Evolutionary conservation across 169 alveolate species (phyloP).

Genomic region (Haemoproteus tartakovskyi): DNA sequence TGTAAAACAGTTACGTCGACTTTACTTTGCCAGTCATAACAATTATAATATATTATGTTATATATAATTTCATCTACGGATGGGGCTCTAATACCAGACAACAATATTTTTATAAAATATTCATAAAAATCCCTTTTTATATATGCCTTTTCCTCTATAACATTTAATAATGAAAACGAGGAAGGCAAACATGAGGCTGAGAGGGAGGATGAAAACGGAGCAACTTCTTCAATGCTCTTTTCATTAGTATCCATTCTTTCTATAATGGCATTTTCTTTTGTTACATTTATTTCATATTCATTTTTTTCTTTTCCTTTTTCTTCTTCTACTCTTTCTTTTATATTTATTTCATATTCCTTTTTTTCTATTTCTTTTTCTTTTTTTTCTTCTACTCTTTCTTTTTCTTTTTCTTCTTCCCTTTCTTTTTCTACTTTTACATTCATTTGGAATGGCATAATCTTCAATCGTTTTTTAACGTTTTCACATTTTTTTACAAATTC

Average conservation of each 20-base stretch:
- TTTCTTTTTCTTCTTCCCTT: neutral
- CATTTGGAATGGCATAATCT: neutral
- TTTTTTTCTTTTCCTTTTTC: neutral
- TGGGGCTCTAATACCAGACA: constrained; percentile 46
- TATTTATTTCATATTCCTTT: neutral
- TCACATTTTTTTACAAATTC: constrained; percentile 82
- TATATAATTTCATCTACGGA: constrained; percentile 17
- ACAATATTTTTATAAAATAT: constrained; percentile 8
- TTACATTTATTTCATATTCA: neutral
- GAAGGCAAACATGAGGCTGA: no score
- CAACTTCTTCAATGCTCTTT: no score
- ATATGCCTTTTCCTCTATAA: neutral
- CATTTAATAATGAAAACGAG: no score
- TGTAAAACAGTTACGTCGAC: constrained; percentile 13
- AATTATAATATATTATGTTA: constrained; percentile 32
- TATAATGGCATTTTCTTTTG: neutral
- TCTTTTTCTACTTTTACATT: neutral
- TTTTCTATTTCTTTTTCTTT: no score
- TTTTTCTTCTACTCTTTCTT: neutral
- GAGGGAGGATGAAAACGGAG: no score
- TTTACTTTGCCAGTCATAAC: constrained; percentile 46
- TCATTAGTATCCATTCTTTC: neutral
- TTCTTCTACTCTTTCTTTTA: neutral
- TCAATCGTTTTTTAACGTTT: neutral
- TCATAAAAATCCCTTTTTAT: neutral